Evolutionary conservation across 2,329 filamentous ascomycete genomes (phyloP).

Genomic region (Orbilia blumenaviensis): DNA sequence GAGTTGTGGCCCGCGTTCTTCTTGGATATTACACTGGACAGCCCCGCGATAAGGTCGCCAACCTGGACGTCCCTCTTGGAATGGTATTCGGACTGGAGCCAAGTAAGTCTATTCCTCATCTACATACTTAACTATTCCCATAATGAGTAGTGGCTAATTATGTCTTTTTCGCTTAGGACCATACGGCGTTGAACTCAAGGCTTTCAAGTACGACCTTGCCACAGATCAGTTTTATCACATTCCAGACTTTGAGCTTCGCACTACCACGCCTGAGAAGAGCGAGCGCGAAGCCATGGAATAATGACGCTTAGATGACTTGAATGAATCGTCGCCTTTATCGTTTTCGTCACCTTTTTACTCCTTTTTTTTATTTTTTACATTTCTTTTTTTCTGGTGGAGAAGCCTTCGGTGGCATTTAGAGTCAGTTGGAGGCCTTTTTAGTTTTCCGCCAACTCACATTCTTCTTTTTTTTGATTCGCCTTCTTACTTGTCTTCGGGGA

Average conservation of each 20-base stretch:
- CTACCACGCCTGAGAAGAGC: constrained; percentile 41
- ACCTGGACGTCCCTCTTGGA: constrained; percentile 90
- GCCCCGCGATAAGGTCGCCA: constrained; percentile 87
- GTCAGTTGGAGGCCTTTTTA: background rate
- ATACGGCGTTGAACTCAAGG: constrained; percentile 96
- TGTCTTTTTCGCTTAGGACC: constrained; percentile 70
- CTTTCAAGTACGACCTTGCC: constrained; percentile 85
- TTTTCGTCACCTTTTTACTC: background rate
- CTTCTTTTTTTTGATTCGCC: background rate
- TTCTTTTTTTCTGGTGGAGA: background rate
- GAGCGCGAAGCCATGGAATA: constrained; percentile 43
- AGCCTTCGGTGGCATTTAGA: background rate
- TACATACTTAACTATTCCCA: background rate
- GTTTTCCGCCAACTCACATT: too few species aligned
- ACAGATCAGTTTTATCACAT: constrained; percentile 84
- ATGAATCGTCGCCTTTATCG: background rate
- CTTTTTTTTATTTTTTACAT: background rate
- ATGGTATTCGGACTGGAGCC: constrained; percentile 95
- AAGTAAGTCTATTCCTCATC: constrained; percentile 58
- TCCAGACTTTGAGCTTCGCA: constrained; percentile 68
- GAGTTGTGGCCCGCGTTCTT: constrained; percentile 88
- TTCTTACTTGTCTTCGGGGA: constrained; percentile 7
- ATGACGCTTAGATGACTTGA: background rate
- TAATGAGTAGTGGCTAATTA: constrained; percentile 28
- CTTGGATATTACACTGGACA: constrained; percentile 97